Evolutionary conservation across 306 rosid species (phyloP), one percentile per base, ranked within the genome.

Genomic region (Medicago ruthenica): DNA sequence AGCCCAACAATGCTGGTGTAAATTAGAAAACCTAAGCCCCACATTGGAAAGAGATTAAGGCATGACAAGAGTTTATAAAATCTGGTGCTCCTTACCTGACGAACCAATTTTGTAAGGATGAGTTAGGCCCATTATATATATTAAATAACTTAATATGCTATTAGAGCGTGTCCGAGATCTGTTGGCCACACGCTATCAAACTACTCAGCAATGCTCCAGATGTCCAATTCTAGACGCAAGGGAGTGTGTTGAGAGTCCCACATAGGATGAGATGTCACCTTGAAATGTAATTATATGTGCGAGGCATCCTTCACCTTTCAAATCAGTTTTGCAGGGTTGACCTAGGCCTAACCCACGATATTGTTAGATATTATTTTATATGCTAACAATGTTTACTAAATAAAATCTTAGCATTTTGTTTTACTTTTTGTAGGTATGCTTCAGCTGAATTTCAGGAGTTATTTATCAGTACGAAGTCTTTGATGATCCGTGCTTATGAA

Each of bases 361-460:
- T 58, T 37, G 22, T 22, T 58, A 11, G 15, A 58, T 58, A 58
- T 58, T 21, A 58, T 58, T 21, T 58, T 58, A 55, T 13, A 58
- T 22, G 12, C 36, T 22, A 22, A 11, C 39, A 22, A 12, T 58
- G 64, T 21, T 20, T 3, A 15, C 41, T 60, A 37, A 68, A 53
- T 53, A 7, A 62, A 60, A 22, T 59, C 1, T 76, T 77, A 54
- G 39, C 74, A 57, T 75, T 76, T 22, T 81, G 47, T 66, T 76
- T 64, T 73, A 40, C 58, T 53, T 66, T 70, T 59, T 83, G 75
- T 86, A 95, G 98, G 76, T 90, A 85, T 79, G 76, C 76, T 72
- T 71, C 79, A 66, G 47, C 80, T 40, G 87, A 84, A 20, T 61
- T 73, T 78, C 87, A 88, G 76, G 87, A 88, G 70, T 72, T 85